These are phyloP conservation scores for Cynara cardunculus DNA, from an alignment of 129 eudicot genomes.

Conservation along the genomic window DNA sequence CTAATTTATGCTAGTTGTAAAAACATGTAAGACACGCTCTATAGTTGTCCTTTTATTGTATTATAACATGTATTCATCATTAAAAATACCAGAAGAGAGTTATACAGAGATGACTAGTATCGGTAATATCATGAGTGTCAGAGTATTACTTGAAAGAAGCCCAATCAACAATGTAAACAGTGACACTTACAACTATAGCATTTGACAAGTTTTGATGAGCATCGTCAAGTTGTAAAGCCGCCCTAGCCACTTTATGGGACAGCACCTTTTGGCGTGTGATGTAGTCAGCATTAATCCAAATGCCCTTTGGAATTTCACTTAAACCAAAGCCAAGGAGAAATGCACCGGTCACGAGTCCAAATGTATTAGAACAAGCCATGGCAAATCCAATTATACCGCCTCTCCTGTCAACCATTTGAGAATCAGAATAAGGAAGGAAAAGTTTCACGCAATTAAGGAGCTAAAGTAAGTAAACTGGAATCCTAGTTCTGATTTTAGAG, in stretches of 20 bases:
- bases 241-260: conserved; percentile 87
- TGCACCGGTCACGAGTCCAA: conserved; percentile 96
- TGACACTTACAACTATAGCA: conserved; percentile 83
- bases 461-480: neutral
- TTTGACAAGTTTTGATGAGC: conserved; percentile 91
- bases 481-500: neutral
- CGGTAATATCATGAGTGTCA: neutral
- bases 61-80: neutral
- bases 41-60: neutral
- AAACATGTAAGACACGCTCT: neutral
- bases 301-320: conserved; percentile 86
- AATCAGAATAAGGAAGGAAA: neutral
- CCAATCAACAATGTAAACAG: neutral
- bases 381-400: conserved; percentile 84
- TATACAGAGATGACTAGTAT: neutral
- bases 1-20: neutral
- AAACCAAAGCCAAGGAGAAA: conserved; percentile 94
- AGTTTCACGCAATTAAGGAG: neutral
- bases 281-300: conserved; percentile 78
- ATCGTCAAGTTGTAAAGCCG: conserved; percentile 85
- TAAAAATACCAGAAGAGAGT: neutral
- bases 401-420: conserved; percentile 42
- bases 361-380: conserved; percentile 97
- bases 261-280: conserved; percentile 63
- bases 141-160: neutral